Evolutionary conservation across 164 flowering plant species (phyloP).

Genomic region (Taxillus chinensis): DNA sequence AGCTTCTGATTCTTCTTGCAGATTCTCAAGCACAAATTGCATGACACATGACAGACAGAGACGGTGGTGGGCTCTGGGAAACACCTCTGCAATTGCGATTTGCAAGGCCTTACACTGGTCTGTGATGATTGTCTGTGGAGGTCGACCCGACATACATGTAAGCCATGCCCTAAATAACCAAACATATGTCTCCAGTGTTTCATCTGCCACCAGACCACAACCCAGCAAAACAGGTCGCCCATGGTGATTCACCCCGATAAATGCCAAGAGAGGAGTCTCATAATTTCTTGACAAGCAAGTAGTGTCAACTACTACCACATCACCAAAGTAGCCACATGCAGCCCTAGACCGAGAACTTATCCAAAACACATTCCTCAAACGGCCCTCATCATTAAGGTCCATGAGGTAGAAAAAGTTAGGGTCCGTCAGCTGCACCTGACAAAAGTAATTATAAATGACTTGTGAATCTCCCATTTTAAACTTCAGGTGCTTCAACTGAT

Average conservation of each 20-base stretch:
- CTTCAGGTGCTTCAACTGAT: constrained; percentile 20
- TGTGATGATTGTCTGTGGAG: constrained; percentile 1
- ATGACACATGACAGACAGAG: neutral
- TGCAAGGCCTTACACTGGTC: constrained; percentile 1
- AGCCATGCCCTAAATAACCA: constrained; percentile 3
- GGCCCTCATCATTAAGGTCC: constrained; percentile 34
- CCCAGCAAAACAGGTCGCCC: constrained; percentile 33
- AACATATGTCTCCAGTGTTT: constrained; percentile 19
- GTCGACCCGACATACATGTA: neutral
- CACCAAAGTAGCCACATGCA: constrained; percentile 32
- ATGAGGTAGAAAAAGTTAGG: constrained; percentile 34
- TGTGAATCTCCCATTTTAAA: constrained; percentile 32
- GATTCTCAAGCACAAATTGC: neutral
- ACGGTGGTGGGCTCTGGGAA: neutral
- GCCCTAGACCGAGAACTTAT: constrained; percentile 31
- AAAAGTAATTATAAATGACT: constrained; percentile 30
- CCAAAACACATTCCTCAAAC: constrained; percentile 34
- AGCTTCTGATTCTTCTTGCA: neutral
- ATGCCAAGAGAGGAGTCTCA: constrained; percentile 36
- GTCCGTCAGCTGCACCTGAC: constrained; percentile 35
- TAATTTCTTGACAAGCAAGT: constrained; percentile 26
- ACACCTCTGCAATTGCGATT: neutral
- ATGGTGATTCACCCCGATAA: constrained; percentile 42
- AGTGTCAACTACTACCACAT: constrained; percentile 29
- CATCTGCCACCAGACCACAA: constrained; percentile 36